Base-by-base conservation (phyloP, 2,329 filamentous ascomycete genomes). In the Plenodomus tracheiphilus region DNA sequence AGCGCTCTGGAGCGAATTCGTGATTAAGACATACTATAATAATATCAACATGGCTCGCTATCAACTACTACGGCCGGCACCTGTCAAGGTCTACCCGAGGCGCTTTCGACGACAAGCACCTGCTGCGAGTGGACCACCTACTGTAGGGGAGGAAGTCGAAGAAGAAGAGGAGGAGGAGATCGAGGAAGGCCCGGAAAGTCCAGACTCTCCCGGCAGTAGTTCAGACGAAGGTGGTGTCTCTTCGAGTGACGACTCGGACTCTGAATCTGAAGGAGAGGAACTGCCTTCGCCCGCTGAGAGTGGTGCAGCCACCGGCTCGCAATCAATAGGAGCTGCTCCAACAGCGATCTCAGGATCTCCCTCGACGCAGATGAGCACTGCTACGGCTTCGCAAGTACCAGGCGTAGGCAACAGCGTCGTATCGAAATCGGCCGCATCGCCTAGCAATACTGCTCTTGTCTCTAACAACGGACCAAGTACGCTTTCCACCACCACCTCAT, bases 41-140 rank as follows among this genome's bases (percentile, higher is more conserved):
- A 32, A 32, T 32, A 8, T 32, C 30, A 55, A 10, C 13, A 70
- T 71, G 68, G 56, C 57, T 42, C 56, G 58, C 17, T 65, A 65
- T 43, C 60, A 62, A 28, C 61, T 62, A 43, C 60, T 57, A 42
- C 54, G 67, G 4, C 69, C 66, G 22, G 47, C 63, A 38, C 63
- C 66, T 7, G 59, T 71, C 7, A 44, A 51, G 22, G 43, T 69
- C 16, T 22, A 46, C 11, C 51, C 54, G 10, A 56, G 48, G 8
- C 49, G 16, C 20, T 30, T 56, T 19, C 59, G 58, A 32, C 54
- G 66, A 53, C 58, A 68, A 52, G 58, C 47, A 20, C 42, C 53
- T 20, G 45, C 54, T 10, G 42, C 54, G 15, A 54, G 54, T 36
- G 47, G 38, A 17, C 35, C 41, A 34, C 51, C 43, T 39, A 43